Percentiles rank a stretch among this genome's conserved stretches.
Evolutionary conservation across 495 filamentous ascomycete species (phyloP).

Genomic region (Neurospora sp.): DNA sequence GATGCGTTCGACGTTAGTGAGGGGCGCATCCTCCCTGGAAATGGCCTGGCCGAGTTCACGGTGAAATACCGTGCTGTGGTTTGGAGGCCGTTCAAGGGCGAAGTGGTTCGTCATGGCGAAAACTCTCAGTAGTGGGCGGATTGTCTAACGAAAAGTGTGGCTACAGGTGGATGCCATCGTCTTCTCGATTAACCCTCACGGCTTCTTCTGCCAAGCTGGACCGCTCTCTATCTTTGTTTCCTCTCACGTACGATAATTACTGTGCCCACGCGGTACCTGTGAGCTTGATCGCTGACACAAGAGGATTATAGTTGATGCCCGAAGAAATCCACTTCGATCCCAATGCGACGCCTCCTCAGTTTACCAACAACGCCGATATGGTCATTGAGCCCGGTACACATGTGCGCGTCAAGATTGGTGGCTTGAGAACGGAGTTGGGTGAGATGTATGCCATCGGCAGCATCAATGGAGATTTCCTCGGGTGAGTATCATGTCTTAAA

Average conservation of each 20-base stretch:
- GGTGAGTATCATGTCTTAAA: conserved; percentile 21
- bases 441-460: conserved; percentile 94
- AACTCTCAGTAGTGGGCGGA: not conserved
- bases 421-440: conserved; percentile 81
- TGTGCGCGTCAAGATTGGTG: conserved; percentile 85
- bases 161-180: conserved; percentile 83
- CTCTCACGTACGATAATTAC: conserved; percentile 53
- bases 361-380: conserved; percentile 78
- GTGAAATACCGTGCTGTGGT: conserved; percentile 92
- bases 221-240: conserved; percentile 86
- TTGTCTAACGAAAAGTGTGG: conserved; percentile 10
- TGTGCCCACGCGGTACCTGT: not conserved
- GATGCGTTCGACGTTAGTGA: conserved; percentile 87
- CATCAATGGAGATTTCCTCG: conserved; percentile 76
- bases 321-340: conserved; percentile 86
- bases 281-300: not conserved
- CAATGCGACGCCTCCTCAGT: conserved; percentile 76
- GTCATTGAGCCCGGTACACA: conserved; percentile 91
- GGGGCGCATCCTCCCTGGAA: conserved; percentile 81
- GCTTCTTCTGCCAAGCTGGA: conserved; percentile 86
- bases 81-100: conserved; percentile 92
- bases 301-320: conserved; percentile 65
- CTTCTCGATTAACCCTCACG: conserved; percentile 76
- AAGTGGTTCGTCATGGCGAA: conserved; percentile 58
- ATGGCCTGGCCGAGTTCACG: conserved; percentile 84